These are phyloP conservation scores for Huntiella decipiens DNA, from an alignment of 2,329 filamentous ascomycete genomes.

Conservation along the genomic window DNA sequence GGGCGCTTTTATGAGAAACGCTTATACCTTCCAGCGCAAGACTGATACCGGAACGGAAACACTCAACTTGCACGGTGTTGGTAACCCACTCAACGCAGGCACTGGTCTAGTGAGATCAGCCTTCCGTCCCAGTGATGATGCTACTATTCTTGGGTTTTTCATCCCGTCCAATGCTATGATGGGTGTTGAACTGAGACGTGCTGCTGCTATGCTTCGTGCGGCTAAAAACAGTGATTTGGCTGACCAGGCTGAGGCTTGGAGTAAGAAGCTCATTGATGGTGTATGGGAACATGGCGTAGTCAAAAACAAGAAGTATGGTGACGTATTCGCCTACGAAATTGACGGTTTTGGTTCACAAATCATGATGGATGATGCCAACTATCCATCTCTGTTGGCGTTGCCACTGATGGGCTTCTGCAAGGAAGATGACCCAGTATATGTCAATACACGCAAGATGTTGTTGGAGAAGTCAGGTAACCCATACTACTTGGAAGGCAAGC, in stretches of 20 bases:
- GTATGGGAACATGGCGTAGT: slow-evolving; percentile 75
- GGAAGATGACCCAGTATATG: slow-evolving; percentile 49
- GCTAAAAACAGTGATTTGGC: slow-evolving; percentile 36
- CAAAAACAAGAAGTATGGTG: slow-evolving; percentile 51
- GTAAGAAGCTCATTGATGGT: slow-evolving; percentile 48
- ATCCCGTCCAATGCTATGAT: slow-evolving; percentile 96
- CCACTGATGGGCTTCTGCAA: slow-evolving; percentile 61
- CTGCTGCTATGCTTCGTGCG: slow-evolving; percentile 47
- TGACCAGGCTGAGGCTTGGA: slow-evolving; percentile 37
- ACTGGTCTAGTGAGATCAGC: slow-evolving; percentile 80
- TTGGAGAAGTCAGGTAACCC: slow-evolving; percentile 62
- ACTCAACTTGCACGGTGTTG: slow-evolving; percentile 58
- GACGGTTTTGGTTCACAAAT: slow-evolving; percentile 71
- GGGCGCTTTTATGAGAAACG: slow-evolving; percentile 46
- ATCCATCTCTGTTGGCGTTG: slow-evolving; percentile 61
- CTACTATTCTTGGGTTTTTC: slow-evolving; percentile 83
- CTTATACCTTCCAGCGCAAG: slow-evolving; percentile 70
- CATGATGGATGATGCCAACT: slow-evolving; percentile 79
- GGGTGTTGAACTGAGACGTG: slow-evolving; percentile 65
- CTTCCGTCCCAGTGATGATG: slow-evolving; percentile 88
- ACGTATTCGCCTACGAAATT: slow-evolving; percentile 74
- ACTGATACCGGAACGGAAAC: slow-evolving; percentile 82
- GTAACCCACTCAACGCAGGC: slow-evolving; percentile 74
- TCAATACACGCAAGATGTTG: slow-evolving; percentile 68
- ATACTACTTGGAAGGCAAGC: slow-evolving; percentile 61